Percentiles rank a stretch among this genome's conserved stretches.
phyloP scores from a whole-genome alignment of 495 filamentous ascomycete genomes.

The Diplogelasinospora grovesii region DNA sequence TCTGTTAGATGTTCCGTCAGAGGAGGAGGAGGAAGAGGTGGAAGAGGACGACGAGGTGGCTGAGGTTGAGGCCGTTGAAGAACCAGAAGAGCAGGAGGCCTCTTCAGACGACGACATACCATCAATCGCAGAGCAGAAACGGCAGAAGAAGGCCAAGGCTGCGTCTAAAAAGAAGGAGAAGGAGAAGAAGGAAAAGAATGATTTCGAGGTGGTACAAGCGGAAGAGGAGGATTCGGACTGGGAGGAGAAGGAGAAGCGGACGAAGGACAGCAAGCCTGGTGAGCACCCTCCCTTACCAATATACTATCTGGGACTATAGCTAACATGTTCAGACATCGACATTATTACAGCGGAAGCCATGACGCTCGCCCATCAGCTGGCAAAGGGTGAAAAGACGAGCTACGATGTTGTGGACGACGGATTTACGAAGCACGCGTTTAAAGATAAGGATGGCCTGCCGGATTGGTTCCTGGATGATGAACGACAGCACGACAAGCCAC shows the following conservation, averaged over 20 bases:
- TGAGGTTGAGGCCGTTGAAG: slow-evolving; percentile 4
- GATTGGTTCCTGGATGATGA: slow-evolving; percentile 99
- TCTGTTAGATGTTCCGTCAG: slow-evolving; percentile 39
- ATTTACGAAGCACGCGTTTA: slow-evolving; percentile 88
- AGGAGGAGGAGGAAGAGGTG: slow-evolving; percentile 44
- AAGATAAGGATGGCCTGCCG: slow-evolving; percentile 85
- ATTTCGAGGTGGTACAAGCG: slow-evolving; percentile 51
- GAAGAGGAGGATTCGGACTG: slow-evolving; percentile 52
- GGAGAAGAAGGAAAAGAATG: slow-evolving; percentile 20
- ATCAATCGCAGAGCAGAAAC: slow-evolving; percentile 11
- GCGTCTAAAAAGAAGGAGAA: slow-evolving; percentile 9
- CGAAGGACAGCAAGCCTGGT: slow-evolving; percentile 63
- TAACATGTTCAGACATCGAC: slow-evolving; percentile 70
- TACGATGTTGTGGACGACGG: slow-evolving; percentile 78
- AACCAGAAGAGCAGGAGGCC: slow-evolving; percentile 8
- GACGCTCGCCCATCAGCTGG: slow-evolving; percentile 91
- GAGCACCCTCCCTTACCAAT: slow-evolving; percentile 20
- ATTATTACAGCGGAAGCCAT: slow-evolving; percentile 99
- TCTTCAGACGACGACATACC: slow-evolving; percentile 11
- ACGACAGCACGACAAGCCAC: slow-evolving; percentile 67
- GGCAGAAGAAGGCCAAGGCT: slow-evolving; percentile 5
- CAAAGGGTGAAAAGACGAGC: slow-evolving; percentile 71
- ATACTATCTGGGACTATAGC: slow-evolving; percentile 12
- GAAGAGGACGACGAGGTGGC: slow-evolving; percentile 40
- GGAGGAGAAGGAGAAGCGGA: slow-evolving; percentile 61